These are phyloP conservation scores for Tricholomella constricta DNA, from an alignment of 768 basidiomycete species.

Conservation along the genomic window DNA sequence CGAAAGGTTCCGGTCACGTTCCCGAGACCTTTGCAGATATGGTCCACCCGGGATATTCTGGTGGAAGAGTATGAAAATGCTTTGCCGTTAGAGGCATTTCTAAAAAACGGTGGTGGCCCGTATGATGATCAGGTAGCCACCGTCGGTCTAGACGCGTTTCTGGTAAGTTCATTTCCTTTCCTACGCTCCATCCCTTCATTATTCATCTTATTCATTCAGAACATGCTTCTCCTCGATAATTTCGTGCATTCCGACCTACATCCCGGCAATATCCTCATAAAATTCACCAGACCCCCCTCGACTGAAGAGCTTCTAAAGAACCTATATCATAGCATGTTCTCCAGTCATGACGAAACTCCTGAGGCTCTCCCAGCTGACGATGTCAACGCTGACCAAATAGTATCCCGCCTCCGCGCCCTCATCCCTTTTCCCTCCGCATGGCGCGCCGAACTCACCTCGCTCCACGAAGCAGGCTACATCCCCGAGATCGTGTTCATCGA, in stretches of 20 bases:
- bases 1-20: conserved; percentile 85
- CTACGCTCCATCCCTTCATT: neutral
- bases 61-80: conserved; percentile 96
- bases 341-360: conserved; percentile 28
- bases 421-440: conserved; percentile 62
- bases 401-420: conserved; percentile 68
- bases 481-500: conserved; percentile 98
- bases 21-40: conserved; percentile 81
- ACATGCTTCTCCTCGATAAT: conserved; percentile 98
- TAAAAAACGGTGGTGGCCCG: conserved; percentile 89
- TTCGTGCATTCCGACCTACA: conserved; percentile 93
- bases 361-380: conserved; percentile 37
- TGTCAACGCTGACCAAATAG: conserved; percentile 62
- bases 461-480: conserved; percentile 74
- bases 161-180: conserved; percentile 54
- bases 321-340: conserved; percentile 57
- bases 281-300: conserved; percentile 86
- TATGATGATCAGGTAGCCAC: conserved; percentile 90
- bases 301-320: conserved; percentile 64
- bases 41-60: conserved; percentile 80
- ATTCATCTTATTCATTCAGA: conserved; percentile 46
- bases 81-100: conserved; percentile 81
- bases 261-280: conserved; percentile 97
- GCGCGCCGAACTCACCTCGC: conserved; percentile 62
- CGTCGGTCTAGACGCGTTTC: conserved; percentile 90